phyloP scores from a whole-genome alignment of 371 early-diverging fungal species.

The Paramicrosporidium saccamoebae region DNA sequence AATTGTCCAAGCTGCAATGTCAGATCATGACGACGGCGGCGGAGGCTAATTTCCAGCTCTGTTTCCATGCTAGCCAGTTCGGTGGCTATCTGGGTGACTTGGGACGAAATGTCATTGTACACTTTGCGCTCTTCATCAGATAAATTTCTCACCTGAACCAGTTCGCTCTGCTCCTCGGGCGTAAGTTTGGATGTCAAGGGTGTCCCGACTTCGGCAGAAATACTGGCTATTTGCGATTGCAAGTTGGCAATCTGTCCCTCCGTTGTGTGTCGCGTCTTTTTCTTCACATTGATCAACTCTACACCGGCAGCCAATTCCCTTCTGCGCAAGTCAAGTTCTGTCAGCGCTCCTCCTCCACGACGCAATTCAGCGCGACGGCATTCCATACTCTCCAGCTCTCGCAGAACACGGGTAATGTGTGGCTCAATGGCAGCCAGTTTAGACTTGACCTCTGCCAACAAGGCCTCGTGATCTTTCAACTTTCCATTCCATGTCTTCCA shows the following conservation, averaged over 20 bases:
- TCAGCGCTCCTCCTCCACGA: too few species aligned
- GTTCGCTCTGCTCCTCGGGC: constrained; percentile 12
- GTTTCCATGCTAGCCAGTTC: constrained; percentile 28
- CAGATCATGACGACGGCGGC: too few species aligned
- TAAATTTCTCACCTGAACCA: constrained; percentile 11
- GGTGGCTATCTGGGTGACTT: constrained; percentile 9
- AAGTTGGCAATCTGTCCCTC: background rate
- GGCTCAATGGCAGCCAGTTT: too few species aligned
- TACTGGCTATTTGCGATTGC: constrained; percentile 14
- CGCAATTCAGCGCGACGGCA: too few species aligned
- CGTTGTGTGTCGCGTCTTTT: background rate
- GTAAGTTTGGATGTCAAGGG: constrained; percentile 13
- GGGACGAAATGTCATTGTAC: constrained; percentile 8
- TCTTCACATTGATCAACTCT: background rate
- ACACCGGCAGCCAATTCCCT: constrained; percentile 3
- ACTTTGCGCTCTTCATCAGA: constrained; percentile 14
- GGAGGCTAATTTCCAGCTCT: constrained; percentile 11
- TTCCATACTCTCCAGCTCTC: too few species aligned
- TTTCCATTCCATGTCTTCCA: too few species aligned
- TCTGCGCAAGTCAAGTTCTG: too few species aligned
- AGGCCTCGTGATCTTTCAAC: too few species aligned
- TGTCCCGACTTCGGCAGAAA: constrained; percentile 15
- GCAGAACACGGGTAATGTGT: too few species aligned
- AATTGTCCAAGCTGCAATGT: too few species aligned
- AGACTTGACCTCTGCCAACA: too few species aligned